phyloP scores from a whole-genome alignment of 1,284 basidiomycete genomes.

The Butyriboletus appendiculatus region DNA sequence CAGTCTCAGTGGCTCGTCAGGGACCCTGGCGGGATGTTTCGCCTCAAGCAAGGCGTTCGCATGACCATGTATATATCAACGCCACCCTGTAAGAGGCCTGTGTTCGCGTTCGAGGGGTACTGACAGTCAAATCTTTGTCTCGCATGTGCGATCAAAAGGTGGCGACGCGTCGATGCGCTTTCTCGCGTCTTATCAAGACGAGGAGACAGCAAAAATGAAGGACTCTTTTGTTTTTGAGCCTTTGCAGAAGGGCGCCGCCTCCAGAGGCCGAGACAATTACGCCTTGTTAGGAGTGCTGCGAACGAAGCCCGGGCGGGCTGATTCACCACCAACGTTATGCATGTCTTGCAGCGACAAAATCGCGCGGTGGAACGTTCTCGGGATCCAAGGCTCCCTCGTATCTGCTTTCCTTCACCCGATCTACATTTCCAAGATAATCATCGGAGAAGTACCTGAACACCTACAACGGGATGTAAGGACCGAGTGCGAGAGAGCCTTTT shows the following conservation, averaged over 20 bases:
- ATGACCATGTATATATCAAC: conserved; percentile 85
- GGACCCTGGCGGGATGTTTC: conserved; percentile 44
- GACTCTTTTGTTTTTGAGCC: conserved; percentile 42
- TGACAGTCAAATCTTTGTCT: conserved; percentile 8
- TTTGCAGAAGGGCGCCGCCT: conserved; percentile 42
- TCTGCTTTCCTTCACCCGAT: conserved; percentile 60
- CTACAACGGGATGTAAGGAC: conserved; percentile 44
- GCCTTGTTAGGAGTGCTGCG: conserved; percentile 72
- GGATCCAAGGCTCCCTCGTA: conserved; percentile 82
- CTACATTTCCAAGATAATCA: conserved; percentile 63
- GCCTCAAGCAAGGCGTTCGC: conserved; percentile 49
- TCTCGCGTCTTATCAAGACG: conserved; percentile 71
- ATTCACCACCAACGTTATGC: conserved; percentile 75
- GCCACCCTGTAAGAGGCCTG: conserved; percentile 71
- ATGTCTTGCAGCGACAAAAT: conserved; percentile 95
- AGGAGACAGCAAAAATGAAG: conserved; percentile 68
- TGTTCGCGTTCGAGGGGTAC: conserved; percentile 6
- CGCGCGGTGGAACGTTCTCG: conserved; percentile 77
- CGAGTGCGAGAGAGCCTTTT: conserved; percentile 66
- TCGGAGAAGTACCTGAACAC: conserved; percentile 63
- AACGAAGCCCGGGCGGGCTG: conserved; percentile 89
- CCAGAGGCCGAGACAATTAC: conserved; percentile 82
- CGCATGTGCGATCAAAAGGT: conserved; percentile 46
- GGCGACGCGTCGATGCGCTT: conserved; percentile 88
- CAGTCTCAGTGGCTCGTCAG: conserved; percentile 48